Evolutionary conservation across 306 rosid genomes (phyloP).

Genomic region (Prinsepia uniflora): DNA sequence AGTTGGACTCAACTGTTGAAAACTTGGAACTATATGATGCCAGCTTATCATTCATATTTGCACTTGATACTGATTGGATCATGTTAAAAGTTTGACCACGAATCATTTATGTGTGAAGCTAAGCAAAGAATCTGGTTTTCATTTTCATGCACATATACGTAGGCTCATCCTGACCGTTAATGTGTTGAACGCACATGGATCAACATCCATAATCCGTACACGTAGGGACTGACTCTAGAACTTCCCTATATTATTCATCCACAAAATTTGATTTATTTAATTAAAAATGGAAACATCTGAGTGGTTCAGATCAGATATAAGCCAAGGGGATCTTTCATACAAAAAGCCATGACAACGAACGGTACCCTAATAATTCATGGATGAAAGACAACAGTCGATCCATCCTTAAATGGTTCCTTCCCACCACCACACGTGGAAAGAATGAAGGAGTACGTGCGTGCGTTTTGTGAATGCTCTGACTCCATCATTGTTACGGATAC

Average conservation of each 20-base stretch:
- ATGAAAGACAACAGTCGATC: neutral
- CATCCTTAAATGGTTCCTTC: neutral
- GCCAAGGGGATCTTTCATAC: neutral
- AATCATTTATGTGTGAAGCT: neutral
- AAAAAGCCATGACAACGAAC: neutral
- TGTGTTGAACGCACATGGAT: neutral
- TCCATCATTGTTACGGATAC: neutral
- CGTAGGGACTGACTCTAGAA: neutral
- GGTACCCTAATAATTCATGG: neutral
- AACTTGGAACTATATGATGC: neutral
- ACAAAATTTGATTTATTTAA: neutral
- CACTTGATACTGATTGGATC: neutral
- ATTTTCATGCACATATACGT: neutral
- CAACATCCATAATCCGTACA: neutral
- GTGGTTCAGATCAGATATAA: neutral
- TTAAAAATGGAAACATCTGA: neutral
- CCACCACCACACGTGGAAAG: neutral
- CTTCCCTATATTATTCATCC: neutral
- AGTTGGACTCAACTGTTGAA: neutral
- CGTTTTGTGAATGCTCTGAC: neutral
- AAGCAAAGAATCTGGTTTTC: neutral
- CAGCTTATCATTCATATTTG: neutral
- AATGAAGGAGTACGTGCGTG: neutral
- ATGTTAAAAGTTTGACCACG: neutral
- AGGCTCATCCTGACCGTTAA: neutral